These are phyloP conservation scores for Magnolia kwangsiensis DNA, from an alignment of 164 flowering plant species.

Conservation along the genomic window DNA sequence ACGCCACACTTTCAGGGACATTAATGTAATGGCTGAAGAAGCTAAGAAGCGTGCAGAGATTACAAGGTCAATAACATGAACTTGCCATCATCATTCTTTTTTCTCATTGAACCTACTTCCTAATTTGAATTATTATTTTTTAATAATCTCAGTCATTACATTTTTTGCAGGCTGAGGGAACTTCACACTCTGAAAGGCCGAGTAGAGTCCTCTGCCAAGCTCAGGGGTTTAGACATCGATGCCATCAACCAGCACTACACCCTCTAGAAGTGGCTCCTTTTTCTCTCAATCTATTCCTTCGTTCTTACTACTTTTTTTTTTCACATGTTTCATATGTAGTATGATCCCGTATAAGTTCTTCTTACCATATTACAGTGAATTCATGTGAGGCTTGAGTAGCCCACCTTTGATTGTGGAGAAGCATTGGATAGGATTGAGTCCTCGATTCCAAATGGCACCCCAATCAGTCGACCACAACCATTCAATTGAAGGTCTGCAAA, in stretches of 20 bases:
- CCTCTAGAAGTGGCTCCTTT: constrained; percentile 20
- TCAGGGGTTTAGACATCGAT: constrained; percentile 58
- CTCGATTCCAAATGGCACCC: not conserved
- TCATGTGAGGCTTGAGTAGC: not conserved
- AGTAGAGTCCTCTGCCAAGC: constrained; percentile 64
- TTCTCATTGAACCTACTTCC: not conserved
- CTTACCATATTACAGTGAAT: not conserved
- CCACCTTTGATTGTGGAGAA: not conserved
- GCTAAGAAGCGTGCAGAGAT: constrained; percentile 78
- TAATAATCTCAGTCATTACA: not conserved
- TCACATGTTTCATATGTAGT: not conserved
- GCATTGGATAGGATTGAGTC: not conserved
- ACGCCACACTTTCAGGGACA: constrained; percentile 37
- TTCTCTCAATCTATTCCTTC: not conserved
- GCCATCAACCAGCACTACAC: constrained; percentile 56
- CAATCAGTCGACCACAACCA: too few relatives aligned
- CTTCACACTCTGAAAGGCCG: constrained; percentile 72
- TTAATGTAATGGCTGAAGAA: constrained; percentile 69
- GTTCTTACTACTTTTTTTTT: not conserved
- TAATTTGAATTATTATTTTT: not conserved
- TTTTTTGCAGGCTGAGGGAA: constrained; percentile 51
- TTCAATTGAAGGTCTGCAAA: too few relatives aligned
- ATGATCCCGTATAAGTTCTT: not conserved
- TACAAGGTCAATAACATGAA: constrained; percentile 44
- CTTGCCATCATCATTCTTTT: not conserved